These are phyloP conservation scores for Entomortierella parvispora DNA, from an alignment of 192 early-diverging fungal genomes.

Conservation along the genomic window DNA sequence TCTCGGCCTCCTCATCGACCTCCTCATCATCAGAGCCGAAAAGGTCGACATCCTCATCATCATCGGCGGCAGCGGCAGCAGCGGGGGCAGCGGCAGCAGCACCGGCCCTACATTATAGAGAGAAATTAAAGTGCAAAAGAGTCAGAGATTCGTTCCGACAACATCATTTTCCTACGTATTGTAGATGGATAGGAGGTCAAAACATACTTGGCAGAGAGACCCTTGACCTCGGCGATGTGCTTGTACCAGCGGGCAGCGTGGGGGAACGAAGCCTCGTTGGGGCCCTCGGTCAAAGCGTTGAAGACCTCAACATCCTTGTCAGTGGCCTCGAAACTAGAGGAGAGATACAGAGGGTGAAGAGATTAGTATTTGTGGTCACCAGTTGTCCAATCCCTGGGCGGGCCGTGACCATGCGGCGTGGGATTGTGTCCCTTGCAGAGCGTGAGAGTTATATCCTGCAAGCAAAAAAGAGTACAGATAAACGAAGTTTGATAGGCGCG, in stretches of 20 bases:
- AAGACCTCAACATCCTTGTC: slow-evolving; percentile 91
- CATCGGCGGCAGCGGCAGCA: slow-evolving; percentile 74
- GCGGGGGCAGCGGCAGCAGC: slow-evolving; percentile 61
- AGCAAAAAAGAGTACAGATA: no score
- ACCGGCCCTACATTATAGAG: slow-evolving; percentile 71
- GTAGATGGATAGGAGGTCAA: neutral
- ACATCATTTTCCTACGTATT: neutral
- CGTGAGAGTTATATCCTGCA: no score
- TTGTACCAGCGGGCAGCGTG: slow-evolving; percentile 96
- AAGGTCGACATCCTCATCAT: slow-evolving; percentile 95
- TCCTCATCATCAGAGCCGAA: slow-evolving; percentile 96
- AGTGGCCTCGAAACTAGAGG: slow-evolving; percentile 72
- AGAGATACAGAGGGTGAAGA: neutral
- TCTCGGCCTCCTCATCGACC: slow-evolving; percentile 91
- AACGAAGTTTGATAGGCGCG: no score
- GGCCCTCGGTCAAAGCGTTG: slow-evolving; percentile 76
- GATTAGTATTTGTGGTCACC: no score
- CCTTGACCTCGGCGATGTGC: slow-evolving; percentile 79
- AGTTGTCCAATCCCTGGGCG: no score
- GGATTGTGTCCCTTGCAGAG: no score
- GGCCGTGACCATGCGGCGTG: no score
- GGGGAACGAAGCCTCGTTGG: slow-evolving; percentile 79
- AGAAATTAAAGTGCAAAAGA: no score
- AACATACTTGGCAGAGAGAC: slow-evolving; percentile 62
- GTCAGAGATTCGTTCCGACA: neutral